Evolutionary conservation across 139 green algal genomes (phyloP).

Genomic region (Chlamydomonas sp.): DNA sequence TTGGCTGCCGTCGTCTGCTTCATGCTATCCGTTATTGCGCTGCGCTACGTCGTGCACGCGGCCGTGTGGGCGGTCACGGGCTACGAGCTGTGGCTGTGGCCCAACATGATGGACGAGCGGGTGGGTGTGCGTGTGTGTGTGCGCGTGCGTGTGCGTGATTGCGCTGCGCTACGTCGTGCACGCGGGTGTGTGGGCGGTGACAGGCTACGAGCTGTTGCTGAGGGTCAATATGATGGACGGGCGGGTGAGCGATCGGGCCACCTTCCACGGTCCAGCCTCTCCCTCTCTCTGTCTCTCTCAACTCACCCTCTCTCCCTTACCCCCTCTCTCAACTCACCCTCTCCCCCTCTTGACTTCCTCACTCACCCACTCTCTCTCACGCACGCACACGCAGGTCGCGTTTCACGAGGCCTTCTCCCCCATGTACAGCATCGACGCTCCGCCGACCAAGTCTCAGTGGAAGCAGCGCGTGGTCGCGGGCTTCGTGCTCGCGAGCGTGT

Average conservation of each 20-base stretch:
- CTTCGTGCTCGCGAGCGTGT: constrained; percentile 3
- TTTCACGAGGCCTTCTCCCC: constrained; percentile 46
- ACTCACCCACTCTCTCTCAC: not conserved
- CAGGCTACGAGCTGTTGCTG: not conserved
- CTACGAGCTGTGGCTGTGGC: constrained; percentile 70
- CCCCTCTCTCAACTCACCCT: not conserved
- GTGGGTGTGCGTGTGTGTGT: constrained; percentile 28
- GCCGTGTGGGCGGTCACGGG: constrained; percentile 64
- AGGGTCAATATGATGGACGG: not conserved
- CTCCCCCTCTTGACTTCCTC: not conserved
- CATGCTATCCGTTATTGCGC: constrained; percentile 33
- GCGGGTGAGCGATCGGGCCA: not conserved
- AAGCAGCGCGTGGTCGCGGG: constrained; percentile 11
- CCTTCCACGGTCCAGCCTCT: too few relatives aligned
- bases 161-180: not conserved
- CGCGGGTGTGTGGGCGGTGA: not conserved
- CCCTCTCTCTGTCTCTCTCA: not conserved
- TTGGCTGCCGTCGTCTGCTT: constrained; percentile 40
- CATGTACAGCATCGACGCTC: constrained; percentile 25
- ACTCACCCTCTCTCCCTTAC: not conserved
- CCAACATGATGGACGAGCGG: constrained; percentile 70
- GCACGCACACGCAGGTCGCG: constrained; percentile 22
- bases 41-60: constrained; percentile 42
- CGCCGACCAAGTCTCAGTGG: constrained; percentile 19
- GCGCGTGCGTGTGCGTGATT: not conserved